Evolutionary conservation across 805 yeast species (phyloP).

Genomic region (Phaffomyces thermotolerans): DNA sequence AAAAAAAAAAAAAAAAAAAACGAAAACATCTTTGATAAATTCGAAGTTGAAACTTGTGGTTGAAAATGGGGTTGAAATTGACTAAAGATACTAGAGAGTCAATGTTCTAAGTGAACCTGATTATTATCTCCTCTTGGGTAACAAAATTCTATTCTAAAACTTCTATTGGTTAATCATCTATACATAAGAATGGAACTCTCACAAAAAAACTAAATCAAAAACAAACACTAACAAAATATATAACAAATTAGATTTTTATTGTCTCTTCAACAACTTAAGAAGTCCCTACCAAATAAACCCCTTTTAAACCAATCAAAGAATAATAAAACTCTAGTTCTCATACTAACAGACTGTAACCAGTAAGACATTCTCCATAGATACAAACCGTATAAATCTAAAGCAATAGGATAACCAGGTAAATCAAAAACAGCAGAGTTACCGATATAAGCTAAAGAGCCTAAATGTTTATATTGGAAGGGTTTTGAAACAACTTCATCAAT

Average conservation of each 20-base stretch:
- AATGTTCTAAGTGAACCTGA: too few species aligned
- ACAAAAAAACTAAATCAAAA: not conserved
- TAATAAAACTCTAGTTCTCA: constrained; percentile 54
- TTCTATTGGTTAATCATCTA: not conserved
- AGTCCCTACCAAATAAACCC: constrained; percentile 48
- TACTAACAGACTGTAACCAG: constrained; percentile 59
- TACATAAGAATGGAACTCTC: not conserved
- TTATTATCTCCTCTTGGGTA: too few species aligned
- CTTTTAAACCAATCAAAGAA: constrained; percentile 66
- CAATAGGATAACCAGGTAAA: constrained; percentile 49
- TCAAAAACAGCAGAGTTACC: constrained; percentile 70
- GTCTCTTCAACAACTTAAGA: constrained; percentile 22
- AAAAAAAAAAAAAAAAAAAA: too few species aligned
- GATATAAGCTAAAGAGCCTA: constrained; percentile 62
- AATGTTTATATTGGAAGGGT: constrained; percentile 56
- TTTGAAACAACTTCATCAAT: constrained; percentile 46
- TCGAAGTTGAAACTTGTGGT: too few species aligned
- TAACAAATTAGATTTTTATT: not conserved
- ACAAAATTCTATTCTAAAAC: too few species aligned
- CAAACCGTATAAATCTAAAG: constrained; percentile 65
- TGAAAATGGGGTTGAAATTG: too few species aligned
- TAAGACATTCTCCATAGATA: constrained; percentile 67
- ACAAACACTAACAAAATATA: not conserved
- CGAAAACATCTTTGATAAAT: too few species aligned
- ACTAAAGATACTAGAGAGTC: too few species aligned